Base-by-base conservation (phyloP, 768 basidiomycete species). In the Lactarius tabidus region DNA sequence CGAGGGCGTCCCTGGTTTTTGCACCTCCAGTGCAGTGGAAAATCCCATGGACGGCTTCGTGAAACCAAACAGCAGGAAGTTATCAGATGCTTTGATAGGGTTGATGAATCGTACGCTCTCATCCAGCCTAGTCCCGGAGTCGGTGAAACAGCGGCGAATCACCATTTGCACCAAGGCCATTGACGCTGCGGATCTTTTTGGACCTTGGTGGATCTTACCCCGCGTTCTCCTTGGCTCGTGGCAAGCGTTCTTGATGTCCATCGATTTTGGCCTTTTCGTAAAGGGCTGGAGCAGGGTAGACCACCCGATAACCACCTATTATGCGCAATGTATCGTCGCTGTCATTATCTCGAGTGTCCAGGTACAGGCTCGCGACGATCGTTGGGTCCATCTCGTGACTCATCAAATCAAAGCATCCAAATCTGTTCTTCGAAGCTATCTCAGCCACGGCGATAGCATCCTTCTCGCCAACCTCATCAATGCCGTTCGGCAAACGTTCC, bases 81-180 rank as follows among this genome's bases (percentile, higher is more conserved):
- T 65, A 23, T 51, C 43, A 31, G 6, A 3, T 15, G 56, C 36
- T 17, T 57, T 66, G 55, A 36, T 35, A 0, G 60, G 8, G 23
- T 20, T 61, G 45, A 66, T 66, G 59, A 7, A 66, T 23, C 59
- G 65, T n/a, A 66, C 65, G 31, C 38, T 66, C 9, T n/a, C 56
- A 12, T 62, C 65, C n/a, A 53, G 57, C 31, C 39, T 62, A n/a
- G 56, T 62, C 8, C 1, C 36, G 7, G 57, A 62, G 23, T 12
- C 12, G 2, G 59, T 61, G 29, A 66, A 62, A 33, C 48, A 41
- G 26, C 57, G 57, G 6, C 65, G 65, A 12, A 54, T 62, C 17
- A 62, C 53, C 17, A 62, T 66, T 52, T 66, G 60, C 17, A 45
- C 51, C 8, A 62, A 58, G n/a, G 60, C 26, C 20, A 18, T 66